phyloP scores from a whole-genome alignment of 306 rosid genomes.

The Ceratonia siliqua region DNA sequence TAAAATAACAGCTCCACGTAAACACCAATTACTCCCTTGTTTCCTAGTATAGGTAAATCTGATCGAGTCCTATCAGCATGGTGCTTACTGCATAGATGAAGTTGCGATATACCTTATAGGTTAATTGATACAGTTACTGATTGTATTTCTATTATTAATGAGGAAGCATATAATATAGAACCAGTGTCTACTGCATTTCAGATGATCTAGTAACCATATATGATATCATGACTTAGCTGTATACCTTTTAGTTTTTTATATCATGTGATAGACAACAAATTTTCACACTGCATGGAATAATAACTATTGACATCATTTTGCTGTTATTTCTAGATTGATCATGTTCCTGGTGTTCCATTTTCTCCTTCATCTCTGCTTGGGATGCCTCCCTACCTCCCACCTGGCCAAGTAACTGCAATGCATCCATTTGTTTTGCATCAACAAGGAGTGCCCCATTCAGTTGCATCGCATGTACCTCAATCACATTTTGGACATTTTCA shows the following conservation, averaged over 20 bases:
- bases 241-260: neutral
- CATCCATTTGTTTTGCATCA: slow-evolving; percentile 93
- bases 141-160: neutral
- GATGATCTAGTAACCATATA: neutral
- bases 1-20: no score
- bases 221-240: neutral
- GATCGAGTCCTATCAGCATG: no score
- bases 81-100: no score
- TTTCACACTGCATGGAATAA: neutral
- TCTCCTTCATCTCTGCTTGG: slow-evolving; percentile 84
- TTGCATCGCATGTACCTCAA: slow-evolving; percentile 75
- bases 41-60: no score
- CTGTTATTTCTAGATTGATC: slow-evolving; percentile 58
- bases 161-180: neutral
- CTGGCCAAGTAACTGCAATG: slow-evolving; percentile 80
- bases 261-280: neutral
- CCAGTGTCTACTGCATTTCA: neutral
- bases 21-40: no score
- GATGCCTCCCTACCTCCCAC: slow-evolving; percentile 87
- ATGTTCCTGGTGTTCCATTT: slow-evolving; percentile 62
- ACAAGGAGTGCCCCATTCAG: slow-evolving; percentile 76
- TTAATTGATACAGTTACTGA: neutral
- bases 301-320: slow-evolving; percentile 5
- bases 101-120: no score
- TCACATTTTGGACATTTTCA: slow-evolving; percentile 85